Evolutionary conservation across 768 basidiomycete species (phyloP), one percentile per base, ranked within the genome.

Genomic region (Tremella mesenterica): DNA sequence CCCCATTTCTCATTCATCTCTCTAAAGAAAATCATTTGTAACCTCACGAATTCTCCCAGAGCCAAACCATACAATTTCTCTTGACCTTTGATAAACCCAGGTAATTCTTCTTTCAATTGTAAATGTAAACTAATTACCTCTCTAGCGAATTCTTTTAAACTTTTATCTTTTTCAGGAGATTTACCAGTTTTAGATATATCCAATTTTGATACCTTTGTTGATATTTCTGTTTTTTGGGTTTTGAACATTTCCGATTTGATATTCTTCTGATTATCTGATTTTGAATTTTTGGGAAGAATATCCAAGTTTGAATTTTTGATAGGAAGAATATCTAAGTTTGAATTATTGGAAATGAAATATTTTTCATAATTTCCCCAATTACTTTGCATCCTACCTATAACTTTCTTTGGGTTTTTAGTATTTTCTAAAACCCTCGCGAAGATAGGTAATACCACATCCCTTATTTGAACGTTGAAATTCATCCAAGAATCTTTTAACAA

Each of bases 61-160:
- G 66, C 59, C 0, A 71, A 27, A 41, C 71, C 73, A 26, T 73
- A 54, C 12, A 73, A 67, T 36, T 63, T 52, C n/a, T 55, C 54
- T 44, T 66, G 65, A 0, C 74, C 74, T 29, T 70, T 67, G 20
- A 73, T 29, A 39, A 73, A 70, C 1, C 57, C 45, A 4, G 74
- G 74, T 0, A 75, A 56, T 46, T 75, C 74, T 29, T 70, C 72
- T 2, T 72, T 52, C 16, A 75, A 59, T 50, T 75, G 74, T 9
- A 63, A 63, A 52, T 75, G 74, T 1, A 75, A 56, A 16, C 72
- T 67, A 47, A 64, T 63, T 44, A 69, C 73, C 26, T 73, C 70
- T 9, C 63, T 45, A 2, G 72, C 74, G 25, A 61, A 63, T 34
- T 61, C 60, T n/a, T 67, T 38, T 20, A 65, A 21, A 9, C 48